Evolutionary conservation across 345 rosid species (phyloP), one percentile per base, ranked within the genome.

Genomic region (Boechera divaricarpa): DNA sequence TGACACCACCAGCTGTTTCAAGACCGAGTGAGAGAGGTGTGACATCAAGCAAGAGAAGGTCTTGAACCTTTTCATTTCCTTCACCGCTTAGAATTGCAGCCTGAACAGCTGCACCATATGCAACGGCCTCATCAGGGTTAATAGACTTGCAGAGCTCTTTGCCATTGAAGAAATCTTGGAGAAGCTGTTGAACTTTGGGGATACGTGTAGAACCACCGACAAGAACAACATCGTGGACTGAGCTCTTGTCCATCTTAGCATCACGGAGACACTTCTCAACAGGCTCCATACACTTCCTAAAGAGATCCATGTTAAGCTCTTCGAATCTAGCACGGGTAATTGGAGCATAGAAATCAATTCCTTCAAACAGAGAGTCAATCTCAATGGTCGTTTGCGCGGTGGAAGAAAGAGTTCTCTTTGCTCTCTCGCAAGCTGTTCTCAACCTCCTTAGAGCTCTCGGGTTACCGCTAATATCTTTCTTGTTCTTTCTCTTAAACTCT

Each of bases 391-490:
- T 80, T 4, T 83, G 85, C 0, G 79, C 69, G 0, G 81, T 86
- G 2, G 90, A 87, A 0, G 91, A 87, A 16, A 89, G 85, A 5
- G 89, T 86, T 69, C 91, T 85, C 85, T 89, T 87, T 0, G 91
- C 77, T n/a, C 66, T 65, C 59, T 74, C 78, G 1, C 78, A 74
- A 2, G 72, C 65, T 3, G 78, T 74, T 45, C 91, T 89, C 86
- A 87, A 55, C 66, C 91, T 81, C 80, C 91, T 78, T 2, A 87
- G 85, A 45, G 91, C 89, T 56, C 89, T 84, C 0, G 91, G 84
- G 32, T 78, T 84, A 4, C 91, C 89, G 4, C 73, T 82, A 16
- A 88, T 86, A 32, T 86, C 91, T 76, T 85, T 84, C 84, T 87
- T 88, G 74, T 80, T 69, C 87, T 85, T 88, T 55, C 92, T 82